phyloP scores from a whole-genome alignment of 805 yeast species.

The Candida broadrunensis region DNA sequence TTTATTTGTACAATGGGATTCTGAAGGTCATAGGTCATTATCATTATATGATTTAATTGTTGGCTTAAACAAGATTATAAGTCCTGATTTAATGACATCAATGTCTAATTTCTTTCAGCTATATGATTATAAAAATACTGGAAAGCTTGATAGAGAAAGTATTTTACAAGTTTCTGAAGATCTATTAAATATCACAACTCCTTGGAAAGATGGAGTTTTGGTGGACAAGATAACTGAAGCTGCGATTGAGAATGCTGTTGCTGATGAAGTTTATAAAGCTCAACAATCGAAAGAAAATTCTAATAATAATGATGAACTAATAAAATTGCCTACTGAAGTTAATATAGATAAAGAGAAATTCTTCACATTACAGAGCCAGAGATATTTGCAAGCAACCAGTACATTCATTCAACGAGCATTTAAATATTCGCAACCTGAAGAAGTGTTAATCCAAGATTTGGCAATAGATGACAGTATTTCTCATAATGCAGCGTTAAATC shows the following conservation, averaged over 20 bases:
- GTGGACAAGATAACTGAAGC: conserved; percentile 64
- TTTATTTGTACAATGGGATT: conserved; percentile 71
- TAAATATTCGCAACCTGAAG: conserved; percentile 79
- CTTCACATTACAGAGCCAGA: conserved; percentile 63
- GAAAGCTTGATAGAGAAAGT: conserved; percentile 70
- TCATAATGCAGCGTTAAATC: conserved; percentile 82
- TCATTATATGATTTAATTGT: conserved; percentile 65
- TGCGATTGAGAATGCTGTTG: conserved; percentile 64
- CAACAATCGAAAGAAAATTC: conserved; percentile 13
- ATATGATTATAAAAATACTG: conserved; percentile 60
- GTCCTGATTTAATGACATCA: conserved; percentile 72
- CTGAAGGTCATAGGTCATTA: conserved; percentile 51
- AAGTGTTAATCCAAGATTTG: conserved; percentile 33
- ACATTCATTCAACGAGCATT: conserved; percentile 83
- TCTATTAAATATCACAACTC: conserved; percentile 72
- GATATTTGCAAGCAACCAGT: conserved; percentile 85
- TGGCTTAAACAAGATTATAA: conserved; percentile 69
- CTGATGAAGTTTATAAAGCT: conserved; percentile 53
- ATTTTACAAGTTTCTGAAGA: conserved; percentile 87
- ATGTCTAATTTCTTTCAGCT: conserved; percentile 77
- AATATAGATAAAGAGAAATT: conserved; percentile 61
- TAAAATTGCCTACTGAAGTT: conserved; percentile 52
- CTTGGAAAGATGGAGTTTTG: conserved; percentile 72
- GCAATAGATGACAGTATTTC: conserved; percentile 37
- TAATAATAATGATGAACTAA: conserved; percentile 23